Base-by-base conservation (phyloP, 441 rosid species). In the Omphalea diandra region DNA sequence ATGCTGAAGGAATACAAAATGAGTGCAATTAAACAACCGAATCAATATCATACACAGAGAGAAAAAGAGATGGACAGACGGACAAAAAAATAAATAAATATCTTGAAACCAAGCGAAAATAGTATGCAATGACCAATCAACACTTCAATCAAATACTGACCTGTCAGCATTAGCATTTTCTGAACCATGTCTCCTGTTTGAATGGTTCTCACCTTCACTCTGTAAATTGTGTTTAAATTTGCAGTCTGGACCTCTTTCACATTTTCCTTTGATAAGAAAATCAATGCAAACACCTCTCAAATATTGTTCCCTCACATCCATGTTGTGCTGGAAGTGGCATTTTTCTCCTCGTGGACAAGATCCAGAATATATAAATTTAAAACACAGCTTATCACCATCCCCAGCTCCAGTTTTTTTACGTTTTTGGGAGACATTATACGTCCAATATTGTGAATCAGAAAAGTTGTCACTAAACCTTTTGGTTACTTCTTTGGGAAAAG, bases 191-290 rank as follows among this genome's bases (percentile, higher is more conserved):
- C 83, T 82, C 76, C 66, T 80, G 54, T 63, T 86, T 63, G 85
- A 68, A 77, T 74, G 1, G 49, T 74, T 79, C 74, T 84, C 81
- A 64, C 80, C 84, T 73, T 83, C 88, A 77, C 77, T 81, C 82
- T 83, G 92, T 55, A 91, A 89, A 68, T 82, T 81, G 76, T 94
- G 98, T 85, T 91, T 91, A 83, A 85, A 94, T 79, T 71, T 90
- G 83, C 98, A 94, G 52, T 88, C 95, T 67, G 94, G 97, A 63
- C 98, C 98, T 77, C 80, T 90, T 82, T 91, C 97, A 81, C 98
- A 91, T 73, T 83, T 90, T 47, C 98, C 97, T 83, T 94, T 94
- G 82, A 86, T 85, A 72, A 94, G 88, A 82, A 87, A 88, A 80
- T 94, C 97, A 73, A 94, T 87, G 82, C 98, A 94, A 77, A 88